Evolutionary conservation across 108 stramenopile species (phyloP), one percentile per base, ranked within the genome.

Genomic region (Discostella pseudostelligera): DNA sequence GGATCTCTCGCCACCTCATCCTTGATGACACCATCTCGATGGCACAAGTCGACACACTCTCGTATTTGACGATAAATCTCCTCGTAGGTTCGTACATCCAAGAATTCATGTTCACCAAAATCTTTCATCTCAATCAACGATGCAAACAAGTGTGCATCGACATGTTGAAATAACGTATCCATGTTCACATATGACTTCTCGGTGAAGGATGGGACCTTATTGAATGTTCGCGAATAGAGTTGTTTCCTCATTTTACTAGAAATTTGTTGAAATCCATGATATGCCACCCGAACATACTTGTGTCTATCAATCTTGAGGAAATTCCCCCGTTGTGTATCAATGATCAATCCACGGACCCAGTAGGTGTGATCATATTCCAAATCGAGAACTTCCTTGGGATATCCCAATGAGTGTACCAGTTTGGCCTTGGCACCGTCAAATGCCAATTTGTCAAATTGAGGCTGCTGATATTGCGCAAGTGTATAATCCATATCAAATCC

Each of bases 401-500:
- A 96, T 9, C 95, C 92, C 42, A 96, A 59, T 9, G 78, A 81
- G 36, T 93, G 5, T 0, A 96, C 87, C n/a, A 98, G 71, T 67
- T 96, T 98, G 22, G 91, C 81, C 61, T 92, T 95, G 8, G 97
- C 95, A 1, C 97, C 96, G 44, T 98, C 94, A 70, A 94, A 98
- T 36, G 95, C 97, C 25, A 98, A 79, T 48, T 84, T 65, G 60
- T 96, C 97, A 66, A 98, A 98, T 43, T 84, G 88, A 24, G 93
- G 89, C 66, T 87, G 84, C 50, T 90, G 73, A 66, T 98, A 98
- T 56, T 94, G 96, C 16, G 94, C 96, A 19, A 98, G 67, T 0
- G 97, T 98, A 74, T 96, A 96, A 64, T 98, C 97, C 92, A 95
- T 96, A 59, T 96, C 96, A 69, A 98, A 98, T 14, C 97, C 97